These are phyloP conservation scores for Podaxis sp. DNA, from an alignment of 768 basidiomycete genomes.

Conservation along the genomic window DNA sequence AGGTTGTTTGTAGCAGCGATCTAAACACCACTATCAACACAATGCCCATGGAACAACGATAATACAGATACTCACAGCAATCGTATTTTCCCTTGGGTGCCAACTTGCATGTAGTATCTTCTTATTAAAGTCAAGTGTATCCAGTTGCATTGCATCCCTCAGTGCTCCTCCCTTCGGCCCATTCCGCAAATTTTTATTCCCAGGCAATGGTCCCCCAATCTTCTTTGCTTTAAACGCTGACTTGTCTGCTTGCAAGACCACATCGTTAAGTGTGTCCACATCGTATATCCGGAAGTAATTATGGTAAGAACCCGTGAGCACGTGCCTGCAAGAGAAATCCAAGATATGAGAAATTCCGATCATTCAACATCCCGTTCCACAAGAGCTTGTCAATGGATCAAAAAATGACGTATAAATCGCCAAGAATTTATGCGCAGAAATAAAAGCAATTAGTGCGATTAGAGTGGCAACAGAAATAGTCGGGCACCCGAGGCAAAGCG, in stretches of 20 bases:
- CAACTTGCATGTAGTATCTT: conserved; percentile 95
- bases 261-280: conserved; percentile 79
- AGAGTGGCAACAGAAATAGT: background rate
- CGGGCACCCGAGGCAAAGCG: conserved; percentile 6
- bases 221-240: conserved; percentile 99
- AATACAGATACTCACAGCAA: conserved; percentile 63
- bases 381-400: conserved; percentile 1
- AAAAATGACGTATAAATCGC: conserved; percentile 17
- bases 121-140: conserved; percentile 92
- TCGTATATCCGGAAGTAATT: conserved; percentile 99
- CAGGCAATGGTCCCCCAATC: conserved; percentile 82
- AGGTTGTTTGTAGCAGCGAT: conserved; percentile 97
- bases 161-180: conserved; percentile 63
- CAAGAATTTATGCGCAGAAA: background rate
- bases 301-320: conserved; percentile 99
- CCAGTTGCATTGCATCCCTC: conserved; percentile 84
- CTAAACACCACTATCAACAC: conserved; percentile 31
- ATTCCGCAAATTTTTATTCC: conserved; percentile 70
- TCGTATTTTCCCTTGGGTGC: conserved; percentile 98
- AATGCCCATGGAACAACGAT: background rate
- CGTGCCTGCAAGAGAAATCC: conserved; percentile 54
- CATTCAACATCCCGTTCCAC: conserved; percentile 3
- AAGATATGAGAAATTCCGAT: conserved; percentile 17
- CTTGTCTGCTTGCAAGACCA: conserved; percentile 97
- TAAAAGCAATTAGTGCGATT: background rate